Evolutionary conservation across 306 rosid species (phyloP), one percentile per base, ranked within the genome.

Genomic region (Dryas drummondii): DNA sequence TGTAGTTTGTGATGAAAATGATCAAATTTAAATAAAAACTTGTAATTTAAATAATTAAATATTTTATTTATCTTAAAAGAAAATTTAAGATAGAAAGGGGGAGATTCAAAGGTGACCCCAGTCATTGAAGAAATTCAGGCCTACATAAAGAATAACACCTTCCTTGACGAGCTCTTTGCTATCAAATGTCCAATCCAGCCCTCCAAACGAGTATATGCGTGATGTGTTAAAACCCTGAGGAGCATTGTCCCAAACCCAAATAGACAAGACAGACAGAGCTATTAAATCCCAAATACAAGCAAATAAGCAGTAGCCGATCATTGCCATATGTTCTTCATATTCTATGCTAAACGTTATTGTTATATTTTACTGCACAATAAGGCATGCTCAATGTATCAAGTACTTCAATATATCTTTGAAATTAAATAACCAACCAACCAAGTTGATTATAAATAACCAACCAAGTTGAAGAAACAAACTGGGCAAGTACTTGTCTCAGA

Each of bases 201-300:
- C 22, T 22, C 22, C 22, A 22, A 32, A 32, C 37, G 37, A 32
- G 37, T 32, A 32, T 32, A 22, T 17, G 41, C 22, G 26, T 49
- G 72, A 68, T 68, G 14, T 26, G 49, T 49, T 27, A 40, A 48
- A 13, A 67, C 57, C 14, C 45, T 48, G 6, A 1, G 26, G 22
- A 26, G 22, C 41, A 48, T 47, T 7, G 7, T 68, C 45, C 55
- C 5, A 4, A 26, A 48, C 9, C 44, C 16, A 11, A 68, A 13
- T 6, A 7, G 12, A 48, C 57, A 26, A 26, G 57, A 13, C 55
- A 22, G 22, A 22, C 0, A 22, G 47, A 54, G 51, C 16, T 47
- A 22, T 53, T 9, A 68, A 71, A 47, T 56, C 45, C 60, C 50
- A 68, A 66, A 56, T 66, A 55, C 54, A 64, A 61, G 49, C 22